Percentiles rank a stretch among this genome's conserved stretches.
phyloP scores from a whole-genome alignment of 2,329 filamentous ascomycete genomes.

The Elsinoe ampelina region DNA sequence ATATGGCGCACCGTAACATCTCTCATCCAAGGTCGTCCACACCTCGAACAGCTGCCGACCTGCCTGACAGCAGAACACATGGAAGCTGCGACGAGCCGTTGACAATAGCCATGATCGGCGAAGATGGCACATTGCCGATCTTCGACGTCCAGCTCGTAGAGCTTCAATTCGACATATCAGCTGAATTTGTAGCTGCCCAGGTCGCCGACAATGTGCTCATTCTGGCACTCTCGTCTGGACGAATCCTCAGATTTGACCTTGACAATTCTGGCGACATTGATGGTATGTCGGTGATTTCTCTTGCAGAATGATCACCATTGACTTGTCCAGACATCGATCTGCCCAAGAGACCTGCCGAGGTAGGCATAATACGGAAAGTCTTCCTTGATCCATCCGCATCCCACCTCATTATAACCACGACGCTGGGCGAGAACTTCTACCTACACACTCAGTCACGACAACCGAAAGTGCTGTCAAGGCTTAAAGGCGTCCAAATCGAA shows the following conservation, averaged over 20 bases:
- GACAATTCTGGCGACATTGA: conserved; percentile 94
- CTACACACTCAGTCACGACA: conserved; percentile 90
- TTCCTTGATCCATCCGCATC: conserved; percentile 96
- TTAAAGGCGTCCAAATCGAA: conserved; percentile 82
- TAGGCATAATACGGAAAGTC: conserved; percentile 87
- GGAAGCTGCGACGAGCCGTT: neutral
- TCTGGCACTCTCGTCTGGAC: conserved; percentile 80
- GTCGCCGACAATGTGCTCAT: conserved; percentile 96
- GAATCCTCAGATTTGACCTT: conserved; percentile 87
- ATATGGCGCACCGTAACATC: no score
- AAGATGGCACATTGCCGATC: conserved; percentile 64
- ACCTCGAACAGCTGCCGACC: no score
- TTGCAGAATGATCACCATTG: neutral
- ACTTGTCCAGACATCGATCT: conserved; percentile 73
- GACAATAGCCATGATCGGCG: conserved; percentile 30
- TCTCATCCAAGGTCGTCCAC: no score
- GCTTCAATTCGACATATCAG: conserved; percentile 86
- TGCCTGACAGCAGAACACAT: no score
- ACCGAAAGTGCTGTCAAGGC: conserved; percentile 67
- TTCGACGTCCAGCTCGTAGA: conserved; percentile 91
- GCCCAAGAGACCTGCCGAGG: conserved; percentile 82
- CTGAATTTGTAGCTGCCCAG: conserved; percentile 91
- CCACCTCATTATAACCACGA: conserved; percentile 84
- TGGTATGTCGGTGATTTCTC: conserved; percentile 23
- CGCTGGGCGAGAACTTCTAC: conserved; percentile 92